Percentiles rank a stretch among this genome's conserved stretches.
Conservation (phyloP, 805 yeast genomes). For the Jamesozyma jinghongensis region DNA sequence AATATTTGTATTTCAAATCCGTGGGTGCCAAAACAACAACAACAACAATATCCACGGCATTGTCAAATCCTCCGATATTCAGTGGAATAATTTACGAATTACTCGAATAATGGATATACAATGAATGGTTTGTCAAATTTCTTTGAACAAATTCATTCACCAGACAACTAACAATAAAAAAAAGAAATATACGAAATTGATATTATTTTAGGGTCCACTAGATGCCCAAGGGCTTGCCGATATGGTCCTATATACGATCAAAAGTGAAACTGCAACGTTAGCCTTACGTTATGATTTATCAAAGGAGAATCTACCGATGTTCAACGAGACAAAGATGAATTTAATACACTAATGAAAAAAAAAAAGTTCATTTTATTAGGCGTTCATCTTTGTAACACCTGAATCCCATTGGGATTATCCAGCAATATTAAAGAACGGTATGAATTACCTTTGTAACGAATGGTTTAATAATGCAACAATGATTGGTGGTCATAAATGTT, state of each 20-base stretch:
- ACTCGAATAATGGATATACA: too few species aligned
- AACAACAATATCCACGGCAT: too few species aligned
- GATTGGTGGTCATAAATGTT: too few species aligned
- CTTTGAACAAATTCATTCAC: not conserved
- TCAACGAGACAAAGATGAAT: constrained; percentile 23
- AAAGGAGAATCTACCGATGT: constrained; percentile 25
- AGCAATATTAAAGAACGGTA: constrained; percentile 31
- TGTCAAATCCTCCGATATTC: too few species aligned
- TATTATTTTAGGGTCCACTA: constrained; percentile 12
- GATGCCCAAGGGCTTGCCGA: constrained; percentile 13
- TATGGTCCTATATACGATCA: constrained; percentile 10
- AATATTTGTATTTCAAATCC: too few species aligned
- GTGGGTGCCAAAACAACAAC: too few species aligned
- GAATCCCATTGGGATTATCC: constrained; percentile 34
- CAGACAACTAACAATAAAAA: not conserved
- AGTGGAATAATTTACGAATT: too few species aligned
- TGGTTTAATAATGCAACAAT: too few species aligned
- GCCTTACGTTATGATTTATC: constrained; percentile 27
- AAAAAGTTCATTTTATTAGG: constrained; percentile 13
- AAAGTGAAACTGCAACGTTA: constrained; percentile 1
- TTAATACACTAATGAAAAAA: constrained; percentile 18
- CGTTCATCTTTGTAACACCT: constrained; percentile 30
- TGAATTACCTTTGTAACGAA: too few species aligned
- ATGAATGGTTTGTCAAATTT: too few species aligned
- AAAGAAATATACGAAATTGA: constrained; percentile 8